Evolutionary conservation across 176 grass and related monocot genomes (phyloP).

Genomic region (Ensete glaucum): DNA sequence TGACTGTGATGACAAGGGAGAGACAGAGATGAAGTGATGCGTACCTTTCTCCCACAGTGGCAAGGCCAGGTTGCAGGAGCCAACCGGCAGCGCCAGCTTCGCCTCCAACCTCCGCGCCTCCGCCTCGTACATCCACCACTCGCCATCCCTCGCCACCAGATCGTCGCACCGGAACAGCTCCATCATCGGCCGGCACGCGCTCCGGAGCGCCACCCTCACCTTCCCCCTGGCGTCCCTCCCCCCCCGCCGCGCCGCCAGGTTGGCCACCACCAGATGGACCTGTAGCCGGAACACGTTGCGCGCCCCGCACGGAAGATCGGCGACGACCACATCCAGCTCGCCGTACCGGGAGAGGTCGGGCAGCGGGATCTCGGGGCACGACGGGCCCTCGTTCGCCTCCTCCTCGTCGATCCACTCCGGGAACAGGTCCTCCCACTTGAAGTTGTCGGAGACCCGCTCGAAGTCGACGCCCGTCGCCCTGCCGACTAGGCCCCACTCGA

Average conservation of each 20-base stretch:
- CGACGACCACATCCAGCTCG: slow-evolving; percentile 60
- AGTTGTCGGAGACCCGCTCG: slow-evolving; percentile 39
- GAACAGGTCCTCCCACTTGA: slow-evolving; percentile 69
- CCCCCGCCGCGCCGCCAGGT: slow-evolving; percentile 32
- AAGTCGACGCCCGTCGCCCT: slow-evolving; percentile 30
- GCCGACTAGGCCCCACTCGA: slow-evolving; percentile 38
- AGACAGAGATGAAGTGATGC: not conserved
- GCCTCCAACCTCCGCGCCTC: slow-evolving; percentile 40
- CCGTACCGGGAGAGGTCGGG: slow-evolving; percentile 35
- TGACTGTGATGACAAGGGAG: not conserved
- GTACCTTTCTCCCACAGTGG: slow-evolving; percentile 61
- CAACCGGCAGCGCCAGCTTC: slow-evolving; percentile 57
- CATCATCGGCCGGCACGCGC: slow-evolving; percentile 75
- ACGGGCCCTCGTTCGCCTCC: slow-evolving; percentile 47
- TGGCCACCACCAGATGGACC: slow-evolving; percentile 61
- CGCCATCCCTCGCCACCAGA: slow-evolving; percentile 34
- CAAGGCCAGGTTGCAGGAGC: slow-evolving; percentile 46
- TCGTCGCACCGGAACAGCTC: slow-evolving; percentile 84
- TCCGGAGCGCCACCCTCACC: slow-evolving; percentile 51
- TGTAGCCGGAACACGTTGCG: slow-evolving; percentile 83
- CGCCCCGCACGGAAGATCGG: slow-evolving; percentile 45
- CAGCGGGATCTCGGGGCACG: slow-evolving; percentile 81
- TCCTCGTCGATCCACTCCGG: slow-evolving; percentile 96
- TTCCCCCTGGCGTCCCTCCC: slow-evolving; percentile 9
- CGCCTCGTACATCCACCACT: slow-evolving; percentile 64